Evolutionary conservation across 2,329 filamentous ascomycete species (phyloP).

Genomic region (Epichloe glyceriae): DNA sequence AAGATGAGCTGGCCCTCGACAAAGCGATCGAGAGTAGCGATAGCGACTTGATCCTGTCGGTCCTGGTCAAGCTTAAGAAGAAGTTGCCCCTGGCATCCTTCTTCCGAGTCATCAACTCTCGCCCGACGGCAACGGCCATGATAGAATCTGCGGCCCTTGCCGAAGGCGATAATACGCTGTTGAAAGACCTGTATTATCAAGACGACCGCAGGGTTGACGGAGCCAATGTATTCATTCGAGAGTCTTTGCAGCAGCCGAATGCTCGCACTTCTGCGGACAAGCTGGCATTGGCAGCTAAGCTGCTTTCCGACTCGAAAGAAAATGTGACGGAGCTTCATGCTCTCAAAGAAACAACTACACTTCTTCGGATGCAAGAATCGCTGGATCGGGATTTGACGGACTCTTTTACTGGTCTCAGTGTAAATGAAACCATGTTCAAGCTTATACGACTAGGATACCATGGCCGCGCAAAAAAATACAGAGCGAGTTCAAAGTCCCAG

Average conservation of each 20-base stretch:
- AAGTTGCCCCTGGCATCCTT: conserved; percentile 84
- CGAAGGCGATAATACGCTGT: conserved; percentile 60
- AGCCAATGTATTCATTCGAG: conserved; percentile 72
- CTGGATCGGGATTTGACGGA: conserved; percentile 74
- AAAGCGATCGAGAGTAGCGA: conserved; percentile 95
- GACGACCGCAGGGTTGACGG: conserved; percentile 85
- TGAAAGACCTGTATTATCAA: conserved; percentile 96
- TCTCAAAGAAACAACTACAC: conserved; percentile 64
- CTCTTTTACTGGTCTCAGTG: conserved; percentile 66
- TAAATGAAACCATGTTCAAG: conserved; percentile 88
- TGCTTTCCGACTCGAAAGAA: conserved; percentile 76
- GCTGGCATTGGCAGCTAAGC: conserved; percentile 69
- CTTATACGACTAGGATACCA: conserved; percentile 71
- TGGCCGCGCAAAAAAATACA: conserved; percentile 80
- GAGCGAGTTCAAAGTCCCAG: conserved; percentile 82
- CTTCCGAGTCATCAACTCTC: conserved; percentile 78
- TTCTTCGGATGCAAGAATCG: conserved; percentile 75
- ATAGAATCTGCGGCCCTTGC: conserved; percentile 68
- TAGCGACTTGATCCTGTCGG: conserved; percentile 82
- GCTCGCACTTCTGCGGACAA: conserved; percentile 66
- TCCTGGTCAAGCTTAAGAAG: conserved; percentile 76
- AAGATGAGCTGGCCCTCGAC: conserved; percentile 87
- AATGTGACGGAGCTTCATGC: conserved; percentile 58
- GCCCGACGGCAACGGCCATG: conserved; percentile 75
- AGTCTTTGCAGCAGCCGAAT: conserved; percentile 64